Conservation (phyloP, 495 filamentous ascomycete species). For the Wilcoxina mikolae region DNA sequence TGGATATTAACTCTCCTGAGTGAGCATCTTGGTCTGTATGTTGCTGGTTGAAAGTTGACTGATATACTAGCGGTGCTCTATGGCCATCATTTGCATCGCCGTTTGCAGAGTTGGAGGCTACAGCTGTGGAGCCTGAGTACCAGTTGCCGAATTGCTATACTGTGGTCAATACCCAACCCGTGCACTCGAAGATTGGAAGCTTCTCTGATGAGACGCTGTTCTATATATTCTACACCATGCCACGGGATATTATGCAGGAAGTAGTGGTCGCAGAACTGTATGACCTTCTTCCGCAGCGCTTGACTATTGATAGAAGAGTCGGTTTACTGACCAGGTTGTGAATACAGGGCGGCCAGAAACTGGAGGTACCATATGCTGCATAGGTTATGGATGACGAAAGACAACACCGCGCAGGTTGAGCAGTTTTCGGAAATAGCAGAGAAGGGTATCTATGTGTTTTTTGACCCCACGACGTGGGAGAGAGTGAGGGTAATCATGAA, state of each 20-base stretch:
- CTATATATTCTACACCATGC: slow-evolving; percentile 66
- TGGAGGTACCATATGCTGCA: slow-evolving; percentile 64
- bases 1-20: slow-evolving; percentile 58
- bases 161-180: slow-evolving; percentile 52
- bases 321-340: no score
- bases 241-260: slow-evolving; percentile 57
- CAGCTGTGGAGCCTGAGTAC: slow-evolving; percentile 54
- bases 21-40: slow-evolving; percentile 25
- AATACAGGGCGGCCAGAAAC: slow-evolving; percentile 38
- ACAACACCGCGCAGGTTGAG: slow-evolving; percentile 39
- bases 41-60: slow-evolving; percentile 2
- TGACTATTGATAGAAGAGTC: not conserved
- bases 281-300: slow-evolving; percentile 5
- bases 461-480: slow-evolving; percentile 54
- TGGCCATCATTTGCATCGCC: slow-evolving; percentile 35
- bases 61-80: slow-evolving; percentile 20
- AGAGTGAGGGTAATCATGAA: slow-evolving; percentile 44
- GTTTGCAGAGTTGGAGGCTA: slow-evolving; percentile 46
- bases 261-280: slow-evolving; percentile 50
- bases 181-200: slow-evolving; percentile 45
- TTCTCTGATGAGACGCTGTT: slow-evolving; percentile 64
- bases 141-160: slow-evolving; percentile 54
- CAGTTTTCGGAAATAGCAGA: slow-evolving; percentile 45
- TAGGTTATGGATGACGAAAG: slow-evolving; percentile 61
- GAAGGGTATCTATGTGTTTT: slow-evolving; percentile 57